Conservation (phyloP, 306 rosid species). For the Sechiopsis laciniata region DNA sequence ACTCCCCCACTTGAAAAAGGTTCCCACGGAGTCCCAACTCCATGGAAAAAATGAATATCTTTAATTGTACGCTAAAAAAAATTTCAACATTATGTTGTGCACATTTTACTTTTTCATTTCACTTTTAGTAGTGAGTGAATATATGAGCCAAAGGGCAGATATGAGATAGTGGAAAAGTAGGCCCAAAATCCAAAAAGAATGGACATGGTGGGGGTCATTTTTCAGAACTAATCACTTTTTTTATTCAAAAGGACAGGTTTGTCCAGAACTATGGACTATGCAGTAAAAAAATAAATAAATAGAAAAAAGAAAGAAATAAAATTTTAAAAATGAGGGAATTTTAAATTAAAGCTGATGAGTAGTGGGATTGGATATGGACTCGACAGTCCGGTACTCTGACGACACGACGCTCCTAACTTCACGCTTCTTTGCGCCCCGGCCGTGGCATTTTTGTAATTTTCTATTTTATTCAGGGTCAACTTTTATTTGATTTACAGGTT, state of each 20-base stretch:
- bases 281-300: background rate
- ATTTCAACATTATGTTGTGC: background rate
- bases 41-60: too few relatives aligned
- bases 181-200: slow-evolving; percentile 9
- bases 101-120: too few relatives aligned
- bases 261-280: background rate
- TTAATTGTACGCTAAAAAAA: too few relatives aligned
- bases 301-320: background rate
- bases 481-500: too few relatives aligned
- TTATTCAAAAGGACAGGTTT: slow-evolving; percentile 17
- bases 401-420: slow-evolving; percentile 20
- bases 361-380: slow-evolving; percentile 25
- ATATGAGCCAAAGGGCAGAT: background rate
- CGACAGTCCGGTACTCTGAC: slow-evolving; percentile 20
- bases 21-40: too few relatives aligned
- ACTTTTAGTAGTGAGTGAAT: background rate
- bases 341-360: slow-evolving; percentile 19
- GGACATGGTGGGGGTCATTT: background rate
- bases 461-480: background rate
- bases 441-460: background rate
- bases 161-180: background rate
- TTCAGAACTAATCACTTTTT: background rate
- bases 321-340: background rate
- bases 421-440: background rate
- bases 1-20: too few relatives aligned